phyloP scores from a whole-genome alignment of 2,329 filamentous ascomycete genomes.

The Diaporthe caulivora region DNA sequence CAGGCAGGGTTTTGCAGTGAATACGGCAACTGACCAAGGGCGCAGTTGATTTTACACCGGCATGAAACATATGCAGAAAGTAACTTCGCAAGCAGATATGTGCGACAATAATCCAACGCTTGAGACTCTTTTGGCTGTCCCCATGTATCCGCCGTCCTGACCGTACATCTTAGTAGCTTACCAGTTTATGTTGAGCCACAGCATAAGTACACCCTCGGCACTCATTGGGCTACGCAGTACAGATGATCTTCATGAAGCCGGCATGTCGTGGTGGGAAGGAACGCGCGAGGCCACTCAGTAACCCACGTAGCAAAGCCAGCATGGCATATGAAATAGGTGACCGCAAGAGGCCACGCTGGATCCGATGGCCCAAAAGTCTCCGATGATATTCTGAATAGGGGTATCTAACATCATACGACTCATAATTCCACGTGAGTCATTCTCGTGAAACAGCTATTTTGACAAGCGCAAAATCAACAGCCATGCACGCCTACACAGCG shows the following conservation, averaged over 20 bases:
- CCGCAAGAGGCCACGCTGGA: too few relatives aligned
- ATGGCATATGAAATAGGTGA: background rate
- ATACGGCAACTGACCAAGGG: background rate
- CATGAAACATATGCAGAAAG: background rate
- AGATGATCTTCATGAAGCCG: too few relatives aligned
- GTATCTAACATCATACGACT: constrained; percentile 16
- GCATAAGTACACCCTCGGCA: too few relatives aligned
- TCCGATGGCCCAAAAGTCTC: background rate
- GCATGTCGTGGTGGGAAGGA: background rate
- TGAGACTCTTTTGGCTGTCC: background rate
- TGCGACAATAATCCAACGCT: background rate
- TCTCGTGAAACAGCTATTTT: background rate
- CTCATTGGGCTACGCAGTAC: too few relatives aligned
- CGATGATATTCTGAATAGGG: background rate
- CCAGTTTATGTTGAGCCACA: too few relatives aligned
- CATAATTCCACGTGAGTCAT: constrained; percentile 5
- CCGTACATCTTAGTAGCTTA: too few relatives aligned
- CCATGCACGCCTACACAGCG: background rate
- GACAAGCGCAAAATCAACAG: background rate
- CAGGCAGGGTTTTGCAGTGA: too few relatives aligned
- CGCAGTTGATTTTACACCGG: background rate
- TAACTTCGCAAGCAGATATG: background rate
- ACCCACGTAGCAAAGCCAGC: background rate
- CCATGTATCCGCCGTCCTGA: background rate
- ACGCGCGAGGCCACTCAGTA: background rate